Base-by-base conservation (phyloP, 768 basidiomycete species). In the Tephrocybe sp. region DNA sequence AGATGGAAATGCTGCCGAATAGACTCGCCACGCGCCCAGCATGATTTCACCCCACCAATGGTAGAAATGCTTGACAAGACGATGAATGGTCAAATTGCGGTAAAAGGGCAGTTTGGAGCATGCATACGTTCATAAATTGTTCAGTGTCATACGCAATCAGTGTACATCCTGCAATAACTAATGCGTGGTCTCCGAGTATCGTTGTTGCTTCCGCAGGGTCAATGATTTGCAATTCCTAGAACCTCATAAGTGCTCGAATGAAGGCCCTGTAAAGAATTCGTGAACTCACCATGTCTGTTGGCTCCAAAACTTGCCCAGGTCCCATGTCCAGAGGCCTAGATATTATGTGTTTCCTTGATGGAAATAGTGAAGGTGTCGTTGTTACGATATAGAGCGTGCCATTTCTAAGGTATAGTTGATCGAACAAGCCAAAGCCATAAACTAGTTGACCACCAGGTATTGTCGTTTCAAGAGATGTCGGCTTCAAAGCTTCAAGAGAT, bases 331-430 rank as follows among this genome's bases (percentile, higher is more conserved):
- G 47, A 3, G 67, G 66, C 5, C 52, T 47, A 3, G 71, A 56
- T n/a, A 74, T 60, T 54, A 87, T 75, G 47, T 75, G 56, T 23
- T 68, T 62, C 52, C 67, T 66, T 4, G 67, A 65, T 13, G 83
- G 84, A 50, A 80, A 81, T 2, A 61, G 55, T 4, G 55, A 46
- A 2, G 53, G 52, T 29, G 67, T 59, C 3, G 59, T 49, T 11
- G 86, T 81, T 41, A 91, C 76, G 48, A 88, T 72, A 60, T 79
- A 84, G 50, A 90, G 77, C 1, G 86, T 88, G 23, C 87, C 86
- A 55, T 88, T 83, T 49, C 79, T 74, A 65, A 90, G 78, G 68
- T 91, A 90, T 3, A 93, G 66, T 49, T 84, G 77, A 45, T 82
- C 80, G 53, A 91, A 80, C 31, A 89, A 66, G 1, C 86, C 86